These are phyloP conservation scores for Peronospora farinosa DNA, from an alignment of 352 stramenopile genomes.

Conservation along the genomic window DNA sequence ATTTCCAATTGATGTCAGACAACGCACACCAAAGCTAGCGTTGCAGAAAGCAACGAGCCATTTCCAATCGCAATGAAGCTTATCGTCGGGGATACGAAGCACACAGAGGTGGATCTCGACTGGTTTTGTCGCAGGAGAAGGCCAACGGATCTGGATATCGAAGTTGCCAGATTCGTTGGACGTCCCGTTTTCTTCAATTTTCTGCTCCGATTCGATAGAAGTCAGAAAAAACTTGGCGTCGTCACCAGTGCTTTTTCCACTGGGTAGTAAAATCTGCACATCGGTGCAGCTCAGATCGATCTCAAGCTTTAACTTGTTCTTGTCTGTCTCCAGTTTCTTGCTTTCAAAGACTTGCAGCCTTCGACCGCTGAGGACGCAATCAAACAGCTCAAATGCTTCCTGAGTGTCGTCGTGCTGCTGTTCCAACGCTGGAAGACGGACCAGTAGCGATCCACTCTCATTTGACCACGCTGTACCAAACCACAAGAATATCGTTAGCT, in stretches of 20 bases:
- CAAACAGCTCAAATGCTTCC: slow-evolving; percentile 31
- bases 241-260: slow-evolving; percentile 14
- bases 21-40: slow-evolving; percentile 38
- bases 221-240: slow-evolving; percentile 20
- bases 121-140: background rate
- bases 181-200: slow-evolving; percentile 10
- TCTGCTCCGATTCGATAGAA: slow-evolving; percentile 16
- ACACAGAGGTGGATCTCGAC: slow-evolving; percentile 15
- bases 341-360: slow-evolving; percentile 35
- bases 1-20: slow-evolving; percentile 19
- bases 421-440: slow-evolving; percentile 12
- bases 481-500: background rate
- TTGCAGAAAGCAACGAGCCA: slow-evolving; percentile 65
- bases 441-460: slow-evolving; percentile 30
- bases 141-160: slow-evolving; percentile 31
- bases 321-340: background rate
- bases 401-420: slow-evolving; percentile 8
- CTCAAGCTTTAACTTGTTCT: slow-evolving; percentile 24
- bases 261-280: slow-evolving; percentile 32
- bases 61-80: slow-evolving; percentile 51
- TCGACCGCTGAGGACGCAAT: slow-evolving; percentile 30
- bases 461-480: slow-evolving; percentile 20
- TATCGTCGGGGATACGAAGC: slow-evolving; percentile 46
- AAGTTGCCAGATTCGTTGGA: slow-evolving; percentile 20
- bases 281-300: slow-evolving; percentile 34